These are phyloP conservation scores for Aspergillus floridensis DNA, from an alignment of 2,329 filamentous ascomycete species.

Conservation along the genomic window DNA sequence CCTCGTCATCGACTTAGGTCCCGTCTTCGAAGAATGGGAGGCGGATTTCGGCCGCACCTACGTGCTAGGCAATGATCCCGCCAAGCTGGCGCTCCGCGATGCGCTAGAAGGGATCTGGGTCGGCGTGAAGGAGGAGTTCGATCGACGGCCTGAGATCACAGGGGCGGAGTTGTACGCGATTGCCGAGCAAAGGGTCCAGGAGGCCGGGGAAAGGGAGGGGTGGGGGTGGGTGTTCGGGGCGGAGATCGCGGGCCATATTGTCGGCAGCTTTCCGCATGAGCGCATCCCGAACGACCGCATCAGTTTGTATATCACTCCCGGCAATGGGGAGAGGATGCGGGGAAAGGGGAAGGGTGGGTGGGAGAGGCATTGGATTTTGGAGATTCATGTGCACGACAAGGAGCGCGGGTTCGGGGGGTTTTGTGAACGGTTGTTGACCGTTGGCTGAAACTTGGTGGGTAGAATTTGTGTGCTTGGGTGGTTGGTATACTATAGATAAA, in stretches of 20 bases:
- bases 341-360: constrained; percentile 41
- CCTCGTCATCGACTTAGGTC: constrained; percentile 52
- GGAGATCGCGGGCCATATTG: constrained; percentile 49
- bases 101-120: constrained; percentile 49
- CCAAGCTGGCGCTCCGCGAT: constrained; percentile 47
- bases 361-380: constrained; percentile 51
- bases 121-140: constrained; percentile 43
- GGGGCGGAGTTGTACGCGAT: constrained; percentile 50
- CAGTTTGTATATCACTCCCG: constrained; percentile 46
- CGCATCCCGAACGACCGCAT: constrained; percentile 50
- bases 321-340: constrained; percentile 45
- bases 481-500: no score
- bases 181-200: constrained; percentile 37
- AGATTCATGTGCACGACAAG: constrained; percentile 48
- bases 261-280: constrained; percentile 53
- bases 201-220: constrained; percentile 13
- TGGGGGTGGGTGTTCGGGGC: constrained; percentile 48
- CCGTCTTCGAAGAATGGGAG: constrained; percentile 54
- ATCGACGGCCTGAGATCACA: constrained; percentile 45
- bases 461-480: no score
- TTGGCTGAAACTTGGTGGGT: constrained; percentile 13
- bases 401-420: constrained; percentile 44
- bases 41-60: constrained; percentile 55
- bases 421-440: constrained; percentile 38
- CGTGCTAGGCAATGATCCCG: constrained; percentile 49